These are phyloP conservation scores for Sporisorium sorghi DNA, from an alignment of 1,284 basidiomycete species.

Conservation along the genomic window DNA sequence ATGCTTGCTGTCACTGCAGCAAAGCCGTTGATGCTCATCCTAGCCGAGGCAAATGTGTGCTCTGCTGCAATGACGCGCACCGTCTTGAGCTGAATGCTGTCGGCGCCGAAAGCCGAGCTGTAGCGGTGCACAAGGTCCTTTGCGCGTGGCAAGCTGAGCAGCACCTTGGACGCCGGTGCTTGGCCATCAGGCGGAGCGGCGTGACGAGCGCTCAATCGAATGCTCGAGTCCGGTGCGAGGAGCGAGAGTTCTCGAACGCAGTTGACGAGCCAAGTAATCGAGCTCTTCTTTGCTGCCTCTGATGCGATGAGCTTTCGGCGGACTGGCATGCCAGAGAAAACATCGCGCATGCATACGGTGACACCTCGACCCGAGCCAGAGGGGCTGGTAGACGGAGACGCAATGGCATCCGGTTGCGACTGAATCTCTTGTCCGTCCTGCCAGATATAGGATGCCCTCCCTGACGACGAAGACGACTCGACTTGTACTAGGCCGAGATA, in stretches of 20 bases:
- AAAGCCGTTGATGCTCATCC: constrained; percentile 21
- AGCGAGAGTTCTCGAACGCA: constrained; percentile 27
- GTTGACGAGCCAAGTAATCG: constrained; percentile 5
- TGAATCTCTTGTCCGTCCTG: constrained; percentile 9
- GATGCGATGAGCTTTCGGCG: constrained; percentile 25
- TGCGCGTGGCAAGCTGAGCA: constrained; percentile 14
- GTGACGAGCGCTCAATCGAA: constrained; percentile 12
- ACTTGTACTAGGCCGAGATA: constrained; percentile 23
- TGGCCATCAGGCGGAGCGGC: constrained; percentile 9
- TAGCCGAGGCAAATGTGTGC: constrained; percentile 3
- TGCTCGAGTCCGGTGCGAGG: constrained; percentile 4
- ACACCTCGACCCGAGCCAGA: constrained; percentile 6
- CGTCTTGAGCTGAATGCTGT: neutral
- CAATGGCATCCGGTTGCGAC: neutral
- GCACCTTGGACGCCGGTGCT: constrained; percentile 1
- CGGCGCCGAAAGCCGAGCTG: constrained; percentile 7
- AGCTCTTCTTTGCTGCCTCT: constrained; percentile 12
- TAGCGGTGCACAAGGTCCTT: constrained; percentile 20
- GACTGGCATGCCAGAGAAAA: constrained; percentile 28
- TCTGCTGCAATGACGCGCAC: constrained; percentile 6
- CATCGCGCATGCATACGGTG: constrained; percentile 12
- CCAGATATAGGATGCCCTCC: constrained; percentile 9
- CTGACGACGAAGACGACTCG: constrained; percentile 2
- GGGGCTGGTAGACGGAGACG: neutral
- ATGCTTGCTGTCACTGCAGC: neutral